A percentile compares a stretch with the other conserved stretches of the same genome.
These are phyloP conservation scores for Aspergillus versicolor DNA, from an alignment of 2,329 filamentous ascomycete species.

Conservation along the genomic window DNA sequence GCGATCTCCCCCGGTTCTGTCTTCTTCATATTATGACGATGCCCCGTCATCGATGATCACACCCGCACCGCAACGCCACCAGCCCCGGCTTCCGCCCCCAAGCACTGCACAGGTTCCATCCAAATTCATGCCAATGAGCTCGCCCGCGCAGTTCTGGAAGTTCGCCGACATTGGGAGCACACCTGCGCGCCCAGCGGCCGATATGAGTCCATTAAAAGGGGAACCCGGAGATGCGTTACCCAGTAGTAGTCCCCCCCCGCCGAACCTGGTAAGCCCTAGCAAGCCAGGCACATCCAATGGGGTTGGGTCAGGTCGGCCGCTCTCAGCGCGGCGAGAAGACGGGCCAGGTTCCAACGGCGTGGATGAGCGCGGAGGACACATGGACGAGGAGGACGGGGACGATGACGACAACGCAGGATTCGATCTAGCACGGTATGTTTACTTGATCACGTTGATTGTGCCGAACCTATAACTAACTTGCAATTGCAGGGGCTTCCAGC, in stretches of 20 bases:
- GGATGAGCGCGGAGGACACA: slow-evolving; percentile 10
- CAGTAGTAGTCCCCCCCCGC: slow-evolving; percentile 50
- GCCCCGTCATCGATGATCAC: slow-evolving; percentile 49
- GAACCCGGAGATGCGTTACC: slow-evolving; percentile 39
- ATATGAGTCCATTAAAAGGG: slow-evolving; percentile 50
- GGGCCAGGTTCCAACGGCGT: slow-evolving; percentile 15
- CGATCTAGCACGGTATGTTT: slow-evolving; percentile 46
- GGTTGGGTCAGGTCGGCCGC: slow-evolving; percentile 27
- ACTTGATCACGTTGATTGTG: not conserved
- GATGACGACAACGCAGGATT: slow-evolving; percentile 46
- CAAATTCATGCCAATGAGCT: slow-evolving; percentile 53
- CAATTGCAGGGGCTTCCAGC: slow-evolving; percentile 45
- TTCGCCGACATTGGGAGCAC: slow-evolving; percentile 48
- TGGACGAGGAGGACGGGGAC: slow-evolving; percentile 33
- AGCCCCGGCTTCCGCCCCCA: slow-evolving; percentile 48
- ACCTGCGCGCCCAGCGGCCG: slow-evolving; percentile 41
- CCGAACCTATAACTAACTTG: not conserved
- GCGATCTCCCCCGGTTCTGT: slow-evolving; percentile 47
- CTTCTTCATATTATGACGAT: slow-evolving; percentile 51
- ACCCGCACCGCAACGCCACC: slow-evolving; percentile 49
- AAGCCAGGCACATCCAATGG: slow-evolving; percentile 40
- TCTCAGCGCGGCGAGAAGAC: slow-evolving; percentile 34
- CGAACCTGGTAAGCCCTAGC: slow-evolving; percentile 46
- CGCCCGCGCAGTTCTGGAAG: slow-evolving; percentile 53
- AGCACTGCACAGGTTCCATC: slow-evolving; percentile 51